These are phyloP conservation scores for Calonectria leucothoes DNA, from an alignment of 2,329 filamentous ascomycete genomes.

Conservation along the genomic window DNA sequence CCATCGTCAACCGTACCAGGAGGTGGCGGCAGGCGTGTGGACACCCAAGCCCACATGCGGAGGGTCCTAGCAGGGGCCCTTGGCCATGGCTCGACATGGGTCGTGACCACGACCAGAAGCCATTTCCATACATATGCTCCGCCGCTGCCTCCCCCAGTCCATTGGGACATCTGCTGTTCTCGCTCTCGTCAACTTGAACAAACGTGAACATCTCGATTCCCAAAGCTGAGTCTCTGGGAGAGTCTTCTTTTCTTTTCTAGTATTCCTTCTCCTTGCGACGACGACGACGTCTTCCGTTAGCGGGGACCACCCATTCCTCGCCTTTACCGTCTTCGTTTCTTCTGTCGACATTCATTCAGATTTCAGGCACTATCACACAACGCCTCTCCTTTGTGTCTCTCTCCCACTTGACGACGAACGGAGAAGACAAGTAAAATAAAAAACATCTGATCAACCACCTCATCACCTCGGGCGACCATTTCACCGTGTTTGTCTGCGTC, in stretches of 20 bases:
- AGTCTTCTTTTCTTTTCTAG: not conserved
- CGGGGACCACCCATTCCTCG: not conserved
- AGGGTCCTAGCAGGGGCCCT: conserved; percentile 21
- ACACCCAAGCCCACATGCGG: conserved; percentile 17
- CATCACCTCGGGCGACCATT: conserved; percentile 7
- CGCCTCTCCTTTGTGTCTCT: not conserved
- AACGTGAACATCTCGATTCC: not conserved
- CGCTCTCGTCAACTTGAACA: conserved; percentile 3
- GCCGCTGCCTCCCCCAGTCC: conserved; percentile 11
- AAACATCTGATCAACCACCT: not conserved
- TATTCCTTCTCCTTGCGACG: not conserved
- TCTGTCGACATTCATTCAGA: not conserved
- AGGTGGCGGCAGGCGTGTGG: conserved; percentile 24
- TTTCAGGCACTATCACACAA: not conserved
- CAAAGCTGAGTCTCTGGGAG: not conserved
- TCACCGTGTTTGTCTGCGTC: conserved; percentile 5
- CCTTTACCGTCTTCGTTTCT: not conserved
- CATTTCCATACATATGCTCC: conserved; percentile 22
- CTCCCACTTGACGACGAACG: conserved; percentile 6
- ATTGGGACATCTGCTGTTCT: conserved; percentile 15
- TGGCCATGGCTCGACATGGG: conserved; percentile 13
- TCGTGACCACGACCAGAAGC: conserved; percentile 1
- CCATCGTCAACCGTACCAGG: conserved; percentile 20
- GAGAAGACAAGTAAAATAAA: no score
- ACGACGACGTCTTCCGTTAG: not conserved